phyloP scores from a whole-genome alignment of 2,329 filamentous ascomycete genomes.

The Cladosporium sp. region DNA sequence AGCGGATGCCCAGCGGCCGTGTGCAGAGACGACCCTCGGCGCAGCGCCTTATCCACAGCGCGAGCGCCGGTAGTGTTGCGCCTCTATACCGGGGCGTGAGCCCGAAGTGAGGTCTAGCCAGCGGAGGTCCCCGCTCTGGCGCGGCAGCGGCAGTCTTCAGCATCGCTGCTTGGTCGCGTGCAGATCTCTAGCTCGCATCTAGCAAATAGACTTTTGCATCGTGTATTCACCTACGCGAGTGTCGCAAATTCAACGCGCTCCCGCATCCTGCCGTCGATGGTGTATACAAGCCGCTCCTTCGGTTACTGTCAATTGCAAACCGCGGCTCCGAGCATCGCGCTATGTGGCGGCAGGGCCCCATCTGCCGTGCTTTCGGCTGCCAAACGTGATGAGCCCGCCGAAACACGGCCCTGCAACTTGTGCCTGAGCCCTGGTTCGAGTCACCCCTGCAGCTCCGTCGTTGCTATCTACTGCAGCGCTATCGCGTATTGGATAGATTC shows the following conservation, averaged over 20 bases:
- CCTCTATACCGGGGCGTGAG: not conserved
- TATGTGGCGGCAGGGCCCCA: not conserved
- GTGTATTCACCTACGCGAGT: not conserved
- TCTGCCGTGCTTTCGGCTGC: not conserved
- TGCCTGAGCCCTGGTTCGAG: not conserved
- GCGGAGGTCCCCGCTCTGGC: not conserved
- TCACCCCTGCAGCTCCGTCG: not conserved
- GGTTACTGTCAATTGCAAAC: too few relatives aligned
- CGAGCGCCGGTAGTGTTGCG: not conserved
- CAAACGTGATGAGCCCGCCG: not conserved
- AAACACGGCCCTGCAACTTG: not conserved
- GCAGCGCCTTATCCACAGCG: not conserved
- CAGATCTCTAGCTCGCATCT: not conserved
- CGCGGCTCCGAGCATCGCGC: not conserved
- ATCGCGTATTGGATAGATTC: slow-evolving; percentile 11
- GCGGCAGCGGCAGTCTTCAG: not conserved
- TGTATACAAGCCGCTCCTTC: too few relatives aligned
- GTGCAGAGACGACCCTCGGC: not conserved
- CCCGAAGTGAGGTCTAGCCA: not conserved
- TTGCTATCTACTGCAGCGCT: not conserved
- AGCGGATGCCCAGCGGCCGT: not conserved
- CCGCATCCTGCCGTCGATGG: too few relatives aligned
- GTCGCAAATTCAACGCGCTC: not conserved
- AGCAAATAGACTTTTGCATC: not conserved
- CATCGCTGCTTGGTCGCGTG: not conserved